Evolutionary conservation across 2,329 filamentous ascomycete genomes (phyloP).

Genomic region (Shiraia sp.): DNA sequence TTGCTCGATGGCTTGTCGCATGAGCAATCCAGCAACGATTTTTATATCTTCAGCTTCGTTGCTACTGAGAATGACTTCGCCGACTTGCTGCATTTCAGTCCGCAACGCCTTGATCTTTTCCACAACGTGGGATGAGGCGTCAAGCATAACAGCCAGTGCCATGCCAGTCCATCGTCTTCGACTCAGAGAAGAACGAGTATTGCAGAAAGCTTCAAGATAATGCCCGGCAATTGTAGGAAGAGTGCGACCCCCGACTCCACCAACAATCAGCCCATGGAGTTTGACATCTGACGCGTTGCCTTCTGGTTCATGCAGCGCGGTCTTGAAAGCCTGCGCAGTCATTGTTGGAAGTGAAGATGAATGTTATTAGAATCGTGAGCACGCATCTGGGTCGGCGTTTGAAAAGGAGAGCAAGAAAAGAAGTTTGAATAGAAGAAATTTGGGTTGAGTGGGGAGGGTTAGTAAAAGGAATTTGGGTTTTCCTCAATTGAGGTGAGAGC

Average conservation of each 20-base stretch:
- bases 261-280: constrained; percentile 21
- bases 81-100: constrained; percentile 21
- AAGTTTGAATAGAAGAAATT: constrained; percentile 2
- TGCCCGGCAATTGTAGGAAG: constrained; percentile 20
- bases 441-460: not conserved
- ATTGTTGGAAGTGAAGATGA: constrained; percentile 8
- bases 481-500: constrained; percentile 1
- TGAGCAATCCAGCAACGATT: constrained; percentile 36
- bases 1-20: constrained; percentile 27
- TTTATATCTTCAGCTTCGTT: constrained; percentile 34
- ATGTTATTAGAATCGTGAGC: not conserved
- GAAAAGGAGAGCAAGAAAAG: not conserved
- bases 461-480: not conserved
- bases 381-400: not conserved
- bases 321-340: constrained; percentile 20
- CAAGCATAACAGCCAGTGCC: constrained; percentile 32
- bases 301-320: constrained; percentile 26
- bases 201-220: constrained; percentile 35
- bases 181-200: constrained; percentile 12
- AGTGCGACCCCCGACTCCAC: constrained; percentile 6
- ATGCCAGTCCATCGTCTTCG: constrained; percentile 39
- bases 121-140: constrained; percentile 16
- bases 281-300: constrained; percentile 17
- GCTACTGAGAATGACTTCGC: constrained; percentile 25
- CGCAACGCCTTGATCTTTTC: constrained; percentile 15